These are phyloP conservation scores for Neurospora sp. DNA, from an alignment of 2,329 filamentous ascomycete genomes.

Conservation along the genomic window DNA sequence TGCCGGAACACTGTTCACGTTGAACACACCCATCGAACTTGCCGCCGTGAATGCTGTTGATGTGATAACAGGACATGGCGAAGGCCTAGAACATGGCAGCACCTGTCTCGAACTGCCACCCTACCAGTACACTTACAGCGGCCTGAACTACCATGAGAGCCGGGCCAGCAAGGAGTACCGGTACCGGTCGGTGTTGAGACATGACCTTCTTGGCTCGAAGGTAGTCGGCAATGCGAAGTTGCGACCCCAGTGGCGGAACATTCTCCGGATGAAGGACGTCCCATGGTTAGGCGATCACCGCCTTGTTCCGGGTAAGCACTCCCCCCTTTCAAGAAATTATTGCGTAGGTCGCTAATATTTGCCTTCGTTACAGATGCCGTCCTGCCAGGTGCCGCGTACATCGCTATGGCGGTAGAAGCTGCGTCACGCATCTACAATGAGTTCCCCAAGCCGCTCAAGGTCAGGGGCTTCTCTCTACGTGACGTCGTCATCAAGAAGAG, in stretches of 20 bases:
- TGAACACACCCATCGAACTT: conserved; percentile 9
- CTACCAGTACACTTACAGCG: conserved; percentile 30
- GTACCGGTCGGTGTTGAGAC: conserved; percentile 5
- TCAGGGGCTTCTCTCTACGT: conserved; percentile 1
- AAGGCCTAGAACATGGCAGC: not conserved
- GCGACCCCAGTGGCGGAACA: conserved; percentile 1
- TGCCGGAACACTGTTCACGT: conserved; percentile 13
- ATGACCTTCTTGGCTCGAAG: conserved; percentile 15
- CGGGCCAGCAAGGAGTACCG: conserved; percentile 5
- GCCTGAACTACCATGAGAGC: conserved; percentile 20
- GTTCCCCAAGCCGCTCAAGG: not conserved
- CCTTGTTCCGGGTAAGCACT: conserved; percentile 11
- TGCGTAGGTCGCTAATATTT: too few relatives aligned
- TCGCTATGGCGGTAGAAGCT: conserved; percentile 33
- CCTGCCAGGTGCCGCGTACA: conserved; percentile 33
- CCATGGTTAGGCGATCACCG: conserved; percentile 29
- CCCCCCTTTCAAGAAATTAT: too few relatives aligned
- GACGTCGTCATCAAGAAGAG: conserved; percentile 13
- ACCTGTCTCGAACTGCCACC: conserved; percentile 16
- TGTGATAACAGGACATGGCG: too few relatives aligned
- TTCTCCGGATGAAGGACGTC: conserved; percentile 4
- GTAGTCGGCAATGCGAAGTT: not conserved
- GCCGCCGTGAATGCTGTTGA: conserved; percentile 6
- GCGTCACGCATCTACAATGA: conserved; percentile 14
- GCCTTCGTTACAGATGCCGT: conserved; percentile 22